Evolutionary conservation across 2,329 filamentous ascomycete species (phyloP).

Genomic region (Pyrenophora graminea): DNA sequence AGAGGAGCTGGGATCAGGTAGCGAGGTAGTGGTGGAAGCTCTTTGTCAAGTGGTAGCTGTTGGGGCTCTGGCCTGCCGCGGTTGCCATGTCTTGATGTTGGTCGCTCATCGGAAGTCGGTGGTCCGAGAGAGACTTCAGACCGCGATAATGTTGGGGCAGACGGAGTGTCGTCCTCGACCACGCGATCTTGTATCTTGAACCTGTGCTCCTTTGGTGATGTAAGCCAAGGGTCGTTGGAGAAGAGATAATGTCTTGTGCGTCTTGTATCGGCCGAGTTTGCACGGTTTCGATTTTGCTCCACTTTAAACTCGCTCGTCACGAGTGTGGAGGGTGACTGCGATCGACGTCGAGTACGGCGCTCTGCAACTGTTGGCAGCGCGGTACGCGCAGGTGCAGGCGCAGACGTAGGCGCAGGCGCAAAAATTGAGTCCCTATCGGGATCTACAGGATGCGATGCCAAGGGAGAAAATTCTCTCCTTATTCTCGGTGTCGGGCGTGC

Average conservation of each 20-base stretch:
- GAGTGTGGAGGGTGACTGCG: slow-evolving; percentile 25
- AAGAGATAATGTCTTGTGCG: slow-evolving; percentile 31
- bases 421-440: slow-evolving; percentile 20
- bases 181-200: slow-evolving; percentile 17
- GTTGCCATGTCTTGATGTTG: slow-evolving; percentile 36
- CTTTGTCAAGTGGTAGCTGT: slow-evolving; percentile 31
- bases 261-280: slow-evolving; percentile 38
- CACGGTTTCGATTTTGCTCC: slow-evolving; percentile 26
- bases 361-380: slow-evolving; percentile 15
- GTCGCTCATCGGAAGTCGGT: slow-evolving; percentile 26
- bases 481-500: slow-evolving; percentile 19
- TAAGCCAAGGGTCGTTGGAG: slow-evolving; percentile 36
- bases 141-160: slow-evolving; percentile 29
- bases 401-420: slow-evolving; percentile 8
- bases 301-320: slow-evolving; percentile 20
- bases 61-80: slow-evolving; percentile 18
- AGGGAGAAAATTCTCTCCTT: slow-evolving; percentile 34
- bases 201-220: slow-evolving; percentile 27
- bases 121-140: slow-evolving; percentile 21
- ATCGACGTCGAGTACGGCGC: slow-evolving; percentile 23
- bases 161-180: slow-evolving; percentile 18
- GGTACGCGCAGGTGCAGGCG: slow-evolving; percentile 12
- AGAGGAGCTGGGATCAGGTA: slow-evolving; percentile 37
- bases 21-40: slow-evolving; percentile 36
- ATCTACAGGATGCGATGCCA: slow-evolving; percentile 41